A percentile compares a stretch with the other conserved stretches of the same genome.
phyloP scores from a whole-genome alignment of 192 early-diverging fungal species.

The Coemansia erecta region DNA sequence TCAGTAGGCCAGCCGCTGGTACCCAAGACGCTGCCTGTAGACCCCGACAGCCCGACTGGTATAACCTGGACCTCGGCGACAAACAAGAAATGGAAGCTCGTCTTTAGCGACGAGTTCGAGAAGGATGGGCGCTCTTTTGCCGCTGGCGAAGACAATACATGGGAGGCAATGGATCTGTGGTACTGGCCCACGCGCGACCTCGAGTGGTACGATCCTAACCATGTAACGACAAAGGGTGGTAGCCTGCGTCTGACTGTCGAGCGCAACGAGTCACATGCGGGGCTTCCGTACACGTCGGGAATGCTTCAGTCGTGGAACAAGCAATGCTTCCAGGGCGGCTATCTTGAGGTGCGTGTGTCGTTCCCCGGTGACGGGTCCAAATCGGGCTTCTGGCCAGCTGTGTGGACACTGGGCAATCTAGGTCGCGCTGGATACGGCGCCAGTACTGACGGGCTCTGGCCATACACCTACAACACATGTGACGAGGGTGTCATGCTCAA shows the following conservation, averaged over 20 bases:
- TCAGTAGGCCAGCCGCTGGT: conserved; percentile 43
- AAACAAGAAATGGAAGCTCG: conserved; percentile 52
- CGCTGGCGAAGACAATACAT: conserved; percentile 54
- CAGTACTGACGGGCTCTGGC: conserved; percentile 59
- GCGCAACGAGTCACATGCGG: conserved; percentile 41
- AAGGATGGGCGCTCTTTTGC: conserved; percentile 55
- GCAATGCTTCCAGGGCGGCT: conserved; percentile 61
- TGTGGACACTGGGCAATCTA: conserved; percentile 61
- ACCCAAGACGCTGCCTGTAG: conserved; percentile 40
- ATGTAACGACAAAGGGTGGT: conserved; percentile 51
- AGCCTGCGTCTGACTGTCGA: conserved; percentile 53
- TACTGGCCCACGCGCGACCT: conserved; percentile 56
- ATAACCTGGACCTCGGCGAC: conserved; percentile 44
- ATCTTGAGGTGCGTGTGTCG: conserved; percentile 59
- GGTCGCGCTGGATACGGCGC: conserved; percentile 59
- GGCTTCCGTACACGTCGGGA: conserved; percentile 55
- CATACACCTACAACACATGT: conserved; percentile 56
- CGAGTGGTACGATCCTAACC: conserved; percentile 58
- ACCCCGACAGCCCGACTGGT: conserved; percentile 45
- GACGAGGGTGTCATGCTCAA: conserved; percentile 56
- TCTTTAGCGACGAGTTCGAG: conserved; percentile 63
- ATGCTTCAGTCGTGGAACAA: conserved; percentile 69
- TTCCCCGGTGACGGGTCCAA: conserved; percentile 51
- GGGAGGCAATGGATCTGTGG: conserved; percentile 59
- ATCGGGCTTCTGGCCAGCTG: conserved; percentile 58